Base-by-base conservation (phyloP, 371 early-diverging fungal genomes). In the Amoeboaphelidium occidentale region DNA sequence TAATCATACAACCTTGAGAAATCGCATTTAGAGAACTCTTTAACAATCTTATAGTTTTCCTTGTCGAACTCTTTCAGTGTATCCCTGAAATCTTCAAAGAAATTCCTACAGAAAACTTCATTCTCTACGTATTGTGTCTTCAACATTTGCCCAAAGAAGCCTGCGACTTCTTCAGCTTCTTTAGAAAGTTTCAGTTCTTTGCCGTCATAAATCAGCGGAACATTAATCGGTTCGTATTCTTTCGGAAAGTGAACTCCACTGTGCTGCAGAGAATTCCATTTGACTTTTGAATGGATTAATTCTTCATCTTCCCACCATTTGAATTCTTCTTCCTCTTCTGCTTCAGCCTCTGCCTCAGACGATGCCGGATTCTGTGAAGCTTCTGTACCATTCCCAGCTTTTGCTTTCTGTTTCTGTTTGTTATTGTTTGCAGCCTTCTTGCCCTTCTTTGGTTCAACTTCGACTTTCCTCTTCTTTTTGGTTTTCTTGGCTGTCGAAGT, bases 171-270 rank as follows among this genome's bases (percentile, higher is more conserved):
- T 58, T 96, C 97, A 0, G 84, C 79, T 47, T 73, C 78, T 1
- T 92, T 84, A 0, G 61, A 62, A 13, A 96, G 64, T 0, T 57
- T 62, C n/a, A 94, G 58, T 1, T 61, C 63, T 28, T 74, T 62
- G 69, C 89, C 90, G 55, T 84, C 67, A 55, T 94, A 96, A 46
- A 66, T 62, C 74, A 96, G 77, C 57, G 79, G 77, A 27, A 90
- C 63, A 20, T 83, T 82, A 56, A 91, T 91, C 12, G 92, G 89
- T 22, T 61, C 79, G 61, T 96, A 96, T 1, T 70, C 74, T 0
- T 93, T 94, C 41, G 97, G 87, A 50, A 96, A 96, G 17, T 74
- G 53, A 0, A 85, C 85, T 23, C 96, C 97, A 45, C 70, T 73
- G 61, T 96, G 97, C 52, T 74, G 67, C 42, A 96, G 65, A 1